phyloP scores from a whole-genome alignment of 495 filamentous ascomycete species.

The Penicillium cosmopolitanum region DNA sequence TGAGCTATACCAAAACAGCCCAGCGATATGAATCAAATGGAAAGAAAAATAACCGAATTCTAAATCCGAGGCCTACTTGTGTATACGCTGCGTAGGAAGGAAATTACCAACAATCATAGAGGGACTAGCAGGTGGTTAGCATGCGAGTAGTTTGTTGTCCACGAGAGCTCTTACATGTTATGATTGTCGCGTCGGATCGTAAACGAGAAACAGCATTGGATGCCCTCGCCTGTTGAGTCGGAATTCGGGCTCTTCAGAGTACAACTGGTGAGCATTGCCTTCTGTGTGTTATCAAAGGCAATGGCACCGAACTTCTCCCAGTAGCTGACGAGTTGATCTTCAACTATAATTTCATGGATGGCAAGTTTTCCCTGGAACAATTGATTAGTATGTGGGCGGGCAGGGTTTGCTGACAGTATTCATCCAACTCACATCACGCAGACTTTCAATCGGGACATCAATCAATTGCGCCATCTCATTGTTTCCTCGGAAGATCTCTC shows the following conservation, averaged over 20 bases:
- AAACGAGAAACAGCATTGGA: constrained; percentile 97
- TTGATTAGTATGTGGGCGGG: neutral
- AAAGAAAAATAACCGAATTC: no score
- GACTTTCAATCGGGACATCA: constrained; percentile 83
- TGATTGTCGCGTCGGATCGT: constrained; percentile 92
- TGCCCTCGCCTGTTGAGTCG: constrained; percentile 68
- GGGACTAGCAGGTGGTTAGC: constrained; percentile 59
- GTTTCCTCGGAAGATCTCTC: constrained; percentile 97
- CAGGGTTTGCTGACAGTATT: neutral
- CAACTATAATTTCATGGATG: constrained; percentile 92
- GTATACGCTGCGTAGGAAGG: constrained; percentile 60
- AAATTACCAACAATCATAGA: constrained; percentile 97
- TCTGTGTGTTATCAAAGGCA: constrained; percentile 94
- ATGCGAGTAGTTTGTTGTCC: constrained; percentile 3
- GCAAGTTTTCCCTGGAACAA: constrained; percentile 80
- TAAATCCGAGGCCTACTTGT: constrained; percentile 21
- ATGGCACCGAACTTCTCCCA: constrained; percentile 99
- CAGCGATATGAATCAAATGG: no score
- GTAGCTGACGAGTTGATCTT: constrained; percentile 92
- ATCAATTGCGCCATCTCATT: constrained; percentile 99
- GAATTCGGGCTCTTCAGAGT: constrained; percentile 84
- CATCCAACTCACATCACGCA: constrained; percentile 76
- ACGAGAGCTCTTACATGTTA: constrained; percentile 78
- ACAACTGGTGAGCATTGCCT: constrained; percentile 94
- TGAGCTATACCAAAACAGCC: no score